Evolutionary conservation across 331 rosid species (phyloP).

Genomic region (Malus hybrid): DNA sequence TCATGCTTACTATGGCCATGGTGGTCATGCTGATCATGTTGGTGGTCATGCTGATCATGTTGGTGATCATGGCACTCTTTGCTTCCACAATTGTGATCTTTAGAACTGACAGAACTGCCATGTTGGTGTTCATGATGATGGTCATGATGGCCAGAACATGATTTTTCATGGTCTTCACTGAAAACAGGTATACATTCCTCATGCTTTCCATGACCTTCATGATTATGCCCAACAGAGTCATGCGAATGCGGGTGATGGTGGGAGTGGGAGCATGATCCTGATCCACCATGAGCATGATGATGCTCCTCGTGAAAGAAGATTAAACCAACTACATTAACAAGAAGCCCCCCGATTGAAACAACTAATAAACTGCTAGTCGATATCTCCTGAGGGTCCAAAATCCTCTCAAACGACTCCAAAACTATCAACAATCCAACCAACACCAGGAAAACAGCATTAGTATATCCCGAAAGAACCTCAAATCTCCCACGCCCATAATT

Average conservation of each 20-base stretch:
- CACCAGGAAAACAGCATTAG: constrained; percentile 84
- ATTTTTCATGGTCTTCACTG: constrained; percentile 24
- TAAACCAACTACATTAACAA: constrained; percentile 73
- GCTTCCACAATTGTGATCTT: constrained; percentile 5
- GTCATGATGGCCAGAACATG: constrained; percentile 22
- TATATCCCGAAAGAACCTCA: constrained; percentile 86
- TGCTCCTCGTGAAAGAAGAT: constrained; percentile 94
- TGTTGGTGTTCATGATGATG: constrained; percentile 35
- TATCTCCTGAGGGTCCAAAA: constrained; percentile 89
- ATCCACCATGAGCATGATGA: constrained; percentile 86
- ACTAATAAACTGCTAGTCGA: constrained; percentile 66
- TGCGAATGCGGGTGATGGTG: constrained; percentile 24
- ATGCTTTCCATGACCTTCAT: constrained; percentile 23
- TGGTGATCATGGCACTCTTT: constrained; percentile 1
- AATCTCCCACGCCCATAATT: constrained; percentile 89
- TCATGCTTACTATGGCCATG: background rate
- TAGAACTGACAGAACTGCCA: background rate
- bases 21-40: background rate
- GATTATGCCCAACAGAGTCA: constrained; percentile 13
- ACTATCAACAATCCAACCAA: constrained; percentile 84
- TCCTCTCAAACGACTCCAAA: constrained; percentile 84
- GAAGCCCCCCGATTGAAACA: constrained; percentile 86
- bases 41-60: background rate
- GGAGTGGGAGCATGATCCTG: constrained; percentile 57
- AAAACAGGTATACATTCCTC: constrained; percentile 32